Conservation (phyloP, 2,329 filamentous ascomycete species). For the Sporothrix sp. region DNA sequence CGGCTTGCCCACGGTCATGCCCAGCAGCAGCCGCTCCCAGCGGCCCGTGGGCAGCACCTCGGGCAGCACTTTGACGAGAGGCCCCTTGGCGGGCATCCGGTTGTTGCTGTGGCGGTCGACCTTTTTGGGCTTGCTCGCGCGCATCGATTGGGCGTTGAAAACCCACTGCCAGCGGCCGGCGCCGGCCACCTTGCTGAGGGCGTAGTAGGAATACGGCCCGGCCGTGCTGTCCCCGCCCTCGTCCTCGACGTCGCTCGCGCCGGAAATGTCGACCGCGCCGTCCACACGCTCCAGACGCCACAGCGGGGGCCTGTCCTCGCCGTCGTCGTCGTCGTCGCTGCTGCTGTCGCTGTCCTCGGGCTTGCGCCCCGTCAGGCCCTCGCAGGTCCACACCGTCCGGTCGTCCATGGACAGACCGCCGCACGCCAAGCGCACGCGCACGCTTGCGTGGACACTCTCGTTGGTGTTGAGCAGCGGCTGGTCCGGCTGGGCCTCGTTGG, state of each 20-base stretch:
- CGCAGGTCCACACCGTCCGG: constrained; percentile 22
- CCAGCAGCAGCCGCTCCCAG: constrained; percentile 24
- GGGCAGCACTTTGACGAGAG: constrained; percentile 17
- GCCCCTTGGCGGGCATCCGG: background rate
- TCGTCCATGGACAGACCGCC: constrained; percentile 28
- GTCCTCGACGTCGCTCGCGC: constrained; percentile 6
- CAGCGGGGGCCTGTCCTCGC: constrained; percentile 11
- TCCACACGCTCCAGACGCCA: constrained; percentile 22
- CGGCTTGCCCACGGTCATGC: constrained; percentile 11
- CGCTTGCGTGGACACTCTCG: constrained; percentile 28
- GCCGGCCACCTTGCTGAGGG: constrained; percentile 19
- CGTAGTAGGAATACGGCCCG: no score
- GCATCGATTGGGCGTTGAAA: constrained; percentile 15
- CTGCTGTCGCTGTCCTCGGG: background rate
- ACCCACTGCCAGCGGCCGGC: constrained; percentile 26
- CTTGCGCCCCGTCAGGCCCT: constrained; percentile 18
- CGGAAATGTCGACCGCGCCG: background rate
- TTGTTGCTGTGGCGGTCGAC: constrained; percentile 8
- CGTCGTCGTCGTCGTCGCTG: constrained; percentile 3
- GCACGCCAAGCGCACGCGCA: constrained; percentile 23
- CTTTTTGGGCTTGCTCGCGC: constrained; percentile 1
- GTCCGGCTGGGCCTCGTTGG: constrained; percentile 25
- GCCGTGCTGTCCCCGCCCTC: background rate
- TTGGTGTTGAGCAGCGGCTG: constrained; percentile 29
- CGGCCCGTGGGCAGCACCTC: constrained; percentile 27